Percentiles rank a stretch among this genome's conserved stretches.
Conservation (phyloP, 768 basidiomycete species). For the Mycena capillaripes region DNA sequence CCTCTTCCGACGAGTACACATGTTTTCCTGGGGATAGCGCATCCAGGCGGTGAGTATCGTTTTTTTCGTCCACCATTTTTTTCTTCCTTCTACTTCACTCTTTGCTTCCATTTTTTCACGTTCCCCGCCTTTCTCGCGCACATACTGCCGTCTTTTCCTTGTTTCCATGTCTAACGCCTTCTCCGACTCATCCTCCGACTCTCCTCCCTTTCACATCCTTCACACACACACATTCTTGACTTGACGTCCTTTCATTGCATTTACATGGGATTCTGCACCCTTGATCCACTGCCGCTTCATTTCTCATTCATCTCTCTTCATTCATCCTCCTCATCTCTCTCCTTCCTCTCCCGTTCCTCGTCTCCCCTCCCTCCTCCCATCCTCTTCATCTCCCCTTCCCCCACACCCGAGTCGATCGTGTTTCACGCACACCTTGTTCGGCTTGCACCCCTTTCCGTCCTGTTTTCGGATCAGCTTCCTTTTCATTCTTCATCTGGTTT, state of each 20-base stretch:
- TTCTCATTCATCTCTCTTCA: too few relatives aligned
- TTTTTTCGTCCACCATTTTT: not conserved
- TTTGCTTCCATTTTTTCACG: not conserved
- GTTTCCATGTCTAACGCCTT: not conserved
- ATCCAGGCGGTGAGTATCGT: slow-evolving; percentile 57
- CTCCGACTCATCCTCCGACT: not conserved
- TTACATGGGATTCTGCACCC: not conserved
- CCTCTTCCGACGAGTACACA: slow-evolving; percentile 67
- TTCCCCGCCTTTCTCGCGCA: not conserved
- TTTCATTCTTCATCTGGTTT: not conserved
- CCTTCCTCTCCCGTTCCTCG: not conserved
- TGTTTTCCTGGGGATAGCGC: slow-evolving; percentile 75
- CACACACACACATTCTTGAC: too few relatives aligned
- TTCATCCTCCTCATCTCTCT: too few relatives aligned
- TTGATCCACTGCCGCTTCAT: too few relatives aligned
- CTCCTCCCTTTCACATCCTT: not conserved
- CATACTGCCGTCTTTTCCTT: too few relatives aligned
- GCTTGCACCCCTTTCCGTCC: not conserved
- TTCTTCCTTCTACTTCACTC: not conserved
- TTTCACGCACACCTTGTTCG: not conserved
- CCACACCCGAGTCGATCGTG: too few relatives aligned
- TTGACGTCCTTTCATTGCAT: too few relatives aligned
- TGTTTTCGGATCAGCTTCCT: not conserved
- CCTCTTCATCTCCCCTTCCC: too few relatives aligned
- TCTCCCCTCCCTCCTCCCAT: not conserved